Conservation (phyloP, 495 filamentous ascomycete species). For the Penicillium nucicola region DNA sequence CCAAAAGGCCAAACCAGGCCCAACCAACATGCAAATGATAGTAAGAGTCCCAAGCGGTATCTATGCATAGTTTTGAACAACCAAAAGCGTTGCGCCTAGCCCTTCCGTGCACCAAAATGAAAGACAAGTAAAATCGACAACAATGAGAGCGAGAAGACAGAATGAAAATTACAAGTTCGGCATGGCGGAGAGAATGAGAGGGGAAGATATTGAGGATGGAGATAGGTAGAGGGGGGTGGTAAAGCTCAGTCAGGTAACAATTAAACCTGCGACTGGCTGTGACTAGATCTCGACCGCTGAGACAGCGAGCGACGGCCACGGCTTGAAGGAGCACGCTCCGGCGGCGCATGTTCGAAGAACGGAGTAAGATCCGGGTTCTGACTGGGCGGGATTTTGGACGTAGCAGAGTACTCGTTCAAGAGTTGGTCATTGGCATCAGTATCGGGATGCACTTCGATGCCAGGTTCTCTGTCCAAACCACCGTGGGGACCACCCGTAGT, state of each 20-base stretch:
- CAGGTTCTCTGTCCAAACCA: slow-evolving; percentile 48
- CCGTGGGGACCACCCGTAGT: slow-evolving; percentile 32
- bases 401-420: slow-evolving; percentile 41
- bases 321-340: slow-evolving; percentile 36
- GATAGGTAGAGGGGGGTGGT: too few species aligned
- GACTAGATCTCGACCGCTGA: slow-evolving; percentile 37
- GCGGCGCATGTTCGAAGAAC: slow-evolving; percentile 45
- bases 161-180: not conserved
- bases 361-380: slow-evolving; percentile 56
- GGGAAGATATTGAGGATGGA: not conserved
- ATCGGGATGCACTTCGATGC: slow-evolving; percentile 56
- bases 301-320: slow-evolving; percentile 39
- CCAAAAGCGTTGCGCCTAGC: not conserved
- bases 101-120: slow-evolving; percentile 1
- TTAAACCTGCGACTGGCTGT: slow-evolving; percentile 30
- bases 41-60: not conserved
- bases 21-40: slow-evolving; percentile 4
- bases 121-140: not conserved
- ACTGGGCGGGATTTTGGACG: slow-evolving; percentile 51
- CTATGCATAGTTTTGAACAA: slow-evolving; percentile 2
- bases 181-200: not conserved
- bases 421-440: slow-evolving; percentile 55
- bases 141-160: not conserved
- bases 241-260: too few species aligned
- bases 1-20: not conserved